Base-by-base conservation (phyloP, 2,329 filamentous ascomycete species). In the Stenocarpella maydis region DNA sequence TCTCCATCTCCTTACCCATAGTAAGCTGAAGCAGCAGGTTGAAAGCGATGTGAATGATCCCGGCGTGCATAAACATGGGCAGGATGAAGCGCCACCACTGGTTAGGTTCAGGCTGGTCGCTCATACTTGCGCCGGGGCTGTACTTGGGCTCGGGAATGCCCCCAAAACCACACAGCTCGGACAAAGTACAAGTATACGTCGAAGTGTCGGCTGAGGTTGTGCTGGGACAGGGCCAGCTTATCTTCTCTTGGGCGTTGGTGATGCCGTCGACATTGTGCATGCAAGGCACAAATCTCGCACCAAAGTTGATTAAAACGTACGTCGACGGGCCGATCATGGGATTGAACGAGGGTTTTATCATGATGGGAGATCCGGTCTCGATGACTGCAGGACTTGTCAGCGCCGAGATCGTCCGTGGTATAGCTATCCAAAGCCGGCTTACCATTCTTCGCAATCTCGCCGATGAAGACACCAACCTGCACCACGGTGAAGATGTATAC, bases 11-110 rank as follows among this genome's bases (percentile, higher is more conserved):
- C 49, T 92, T 90, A 37, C 92, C 96, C 67, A 98, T 88, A 0
- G 93, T 97, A 76, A 98, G 81, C 79, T 99, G 96, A 26, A 98
- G 86, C 9, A 98, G 86, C 81, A 99, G 86, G 80, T 99, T 99
- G 86, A 98, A 98, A 19, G 90, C 93, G 69, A 99, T 98, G 78
- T 99, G 96, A 72, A 99, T 91, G 68, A 99, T 82, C 17, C 96
- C 96, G 1, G 94, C 94, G 76, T 99, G 96, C 75, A 99, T 84
- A 82, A 99, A 99, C 71, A 99, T 98, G 47, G 96, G 95, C 1
- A 91, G 83, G 77, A 99, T 98, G 83, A 99, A 98, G 71, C 96
- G 92, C 81, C 88, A 99, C 96, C 96, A 99, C 79, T 99, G 96
- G 77, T 98, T 90, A 0, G 96, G 96, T 71, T 88, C 86, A 2